Evolutionary conservation across 371 early-diverging fungal genomes (phyloP), one percentile per base, ranked within the genome.

Genomic region (Apophysomyces trapeziformis): DNA sequence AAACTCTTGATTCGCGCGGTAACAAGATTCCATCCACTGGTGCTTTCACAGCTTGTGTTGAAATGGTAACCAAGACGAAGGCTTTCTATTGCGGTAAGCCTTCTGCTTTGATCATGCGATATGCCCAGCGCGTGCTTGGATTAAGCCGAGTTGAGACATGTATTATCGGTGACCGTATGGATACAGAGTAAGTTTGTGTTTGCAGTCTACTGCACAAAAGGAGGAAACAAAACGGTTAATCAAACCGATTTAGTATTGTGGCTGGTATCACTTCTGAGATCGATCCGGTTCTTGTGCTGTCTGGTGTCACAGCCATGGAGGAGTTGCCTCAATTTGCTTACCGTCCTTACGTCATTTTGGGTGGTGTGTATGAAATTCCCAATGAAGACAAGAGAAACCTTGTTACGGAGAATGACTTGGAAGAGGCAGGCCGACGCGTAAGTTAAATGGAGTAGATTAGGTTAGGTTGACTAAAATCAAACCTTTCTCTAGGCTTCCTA

Each of bases 101-200:
- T 36, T 81, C 78, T 50, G 79, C 83, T 56, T 74, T 89, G 73
- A 89, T 89, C 77, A 87, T 89, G 87, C 77, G 87, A 65, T 88
- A 83, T 71, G 89, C 87, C 26, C 83, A 83, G 61, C 76, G 81
- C 65, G 85, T 83, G 14, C 78, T 89, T 43, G 87, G 86, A 36
- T 70, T 82, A 54, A 69, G 66, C 64, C 87, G 88, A 68, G 64
- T 79, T 59, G 88, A 87, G 47, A 88, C 87, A 1, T 87, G 88
- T 74, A 88, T 90, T 58, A 83, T 90, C 70, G 90, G 90, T 69
- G 88, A 90, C 68, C 84, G 90, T 60, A 87, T 90, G 87, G 88
- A 90, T 72, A 90, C 88, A 39, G 90, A 90, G 75, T 71, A 71
- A 68, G 72, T 68, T 26, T 7, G 1, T 16, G 39, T 37, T 32